Evolutionary conservation across 2,329 filamentous ascomycete species (phyloP), one percentile per base, ranked within the genome.

Genomic region (Plectosphaerella sp.): DNA sequence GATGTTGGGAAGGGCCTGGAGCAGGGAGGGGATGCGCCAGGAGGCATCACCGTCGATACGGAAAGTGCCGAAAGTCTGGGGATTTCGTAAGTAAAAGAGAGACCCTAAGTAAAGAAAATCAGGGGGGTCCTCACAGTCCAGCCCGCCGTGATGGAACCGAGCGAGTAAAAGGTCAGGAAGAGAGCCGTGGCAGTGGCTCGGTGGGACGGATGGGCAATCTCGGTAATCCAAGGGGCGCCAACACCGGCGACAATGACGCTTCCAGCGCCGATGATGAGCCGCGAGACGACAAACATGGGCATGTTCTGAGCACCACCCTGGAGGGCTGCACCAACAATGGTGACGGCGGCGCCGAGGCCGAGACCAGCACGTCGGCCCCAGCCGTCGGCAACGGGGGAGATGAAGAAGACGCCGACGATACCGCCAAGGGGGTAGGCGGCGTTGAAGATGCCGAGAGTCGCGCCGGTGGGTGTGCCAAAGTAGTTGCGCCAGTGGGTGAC

Each of bases 281-380:
- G 64, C 1, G 62, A 66, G 9, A 67, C 57, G 37, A 72, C 67
- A 54, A 75, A 76, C 72, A 74, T 75, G 50, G 63, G 72, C 9
- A 72, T 67, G 52, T 74, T 70, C 52, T 76, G 72, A 0, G 73
- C 67, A 0, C 70, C 70, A 0, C 67, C 66, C 55, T 76, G 73
- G 10, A 77, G 56, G 8, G 72, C 57, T 3, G 72, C 65, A 1
- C 67, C 72, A 14, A 48, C 24, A 9, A 48, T 33, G 16, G 28
- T 37, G 33, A 48, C 37, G 33, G 33, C 20, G 5, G 46, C 46
- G 10, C 46, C 46, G 12, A 28, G 36, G 8, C n/a, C 33, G 11
- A 48, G 46, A 22, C 46, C 46, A 37, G 22, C 16, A 8, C 46
- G 46, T 9, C 46, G 18, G 9, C 46, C 46, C 16, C 36, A 48